Conservation (phyloP, 2,329 filamentous ascomycete genomes). For the Orbilia javanica region DNA sequence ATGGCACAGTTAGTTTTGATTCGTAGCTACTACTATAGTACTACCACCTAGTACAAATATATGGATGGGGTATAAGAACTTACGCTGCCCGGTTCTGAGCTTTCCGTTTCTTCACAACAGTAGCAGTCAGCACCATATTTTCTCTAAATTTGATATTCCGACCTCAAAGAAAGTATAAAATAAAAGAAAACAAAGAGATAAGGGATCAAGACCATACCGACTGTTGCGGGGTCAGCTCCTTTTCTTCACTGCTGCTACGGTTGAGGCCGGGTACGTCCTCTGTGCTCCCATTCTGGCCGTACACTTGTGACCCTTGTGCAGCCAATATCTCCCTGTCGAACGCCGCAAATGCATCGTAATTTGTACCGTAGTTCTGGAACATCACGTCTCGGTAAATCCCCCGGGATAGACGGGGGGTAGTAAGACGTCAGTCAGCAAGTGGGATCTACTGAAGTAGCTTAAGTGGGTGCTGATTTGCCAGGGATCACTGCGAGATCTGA, state of each 20-base stretch:
- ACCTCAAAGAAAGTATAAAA: conserved; percentile 57
- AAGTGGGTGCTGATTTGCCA: neutral
- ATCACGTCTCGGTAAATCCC: conserved; percentile 49
- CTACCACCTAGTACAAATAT: conserved; percentile 8
- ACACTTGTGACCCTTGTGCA: conserved; percentile 43
- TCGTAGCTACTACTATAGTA: conserved; percentile 6
- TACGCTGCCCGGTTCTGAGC: conserved; percentile 81
- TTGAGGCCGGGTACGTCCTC: conserved; percentile 24
- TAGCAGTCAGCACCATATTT: conserved; percentile 63
- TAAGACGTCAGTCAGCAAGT: conserved; percentile 30
- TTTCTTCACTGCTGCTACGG: conserved; percentile 69
- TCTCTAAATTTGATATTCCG: neutral
- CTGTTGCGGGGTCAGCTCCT: conserved; percentile 71
- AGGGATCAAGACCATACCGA: conserved; percentile 58
- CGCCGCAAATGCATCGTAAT: conserved; percentile 53
- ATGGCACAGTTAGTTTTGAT: neutral
- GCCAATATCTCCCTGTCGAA: conserved; percentile 56
- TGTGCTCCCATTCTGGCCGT: conserved; percentile 34
- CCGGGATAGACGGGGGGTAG: conserved; percentile 23
- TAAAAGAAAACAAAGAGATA: conserved; percentile 43
- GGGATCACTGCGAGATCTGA: conserved; percentile 15
- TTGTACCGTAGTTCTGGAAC: conserved; percentile 55
- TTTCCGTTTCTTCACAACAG: conserved; percentile 72
- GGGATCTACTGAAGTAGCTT: conserved; percentile 16
- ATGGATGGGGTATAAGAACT: conserved; percentile 63